These are phyloP conservation scores for Cerioporus squamosus DNA, from an alignment of 1,284 basidiomycete species.

Conservation along the genomic window DNA sequence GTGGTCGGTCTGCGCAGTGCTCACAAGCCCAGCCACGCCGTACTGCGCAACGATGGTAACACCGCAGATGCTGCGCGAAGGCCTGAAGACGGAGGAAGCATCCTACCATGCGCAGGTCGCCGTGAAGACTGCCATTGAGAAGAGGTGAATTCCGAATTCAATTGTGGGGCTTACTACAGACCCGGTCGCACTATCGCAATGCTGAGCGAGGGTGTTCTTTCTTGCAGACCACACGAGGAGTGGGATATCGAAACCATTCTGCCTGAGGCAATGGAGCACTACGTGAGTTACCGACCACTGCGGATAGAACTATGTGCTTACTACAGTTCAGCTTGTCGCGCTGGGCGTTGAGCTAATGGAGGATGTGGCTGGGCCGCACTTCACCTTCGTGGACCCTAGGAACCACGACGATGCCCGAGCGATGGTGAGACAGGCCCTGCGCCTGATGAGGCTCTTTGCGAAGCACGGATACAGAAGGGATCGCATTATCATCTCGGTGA, in stretches of 20 bases:
- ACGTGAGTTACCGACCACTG: slow-evolving; percentile 16
- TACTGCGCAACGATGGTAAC: slow-evolving; percentile 27
- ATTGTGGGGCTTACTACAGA: background rate
- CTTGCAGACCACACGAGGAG: slow-evolving; percentile 7
- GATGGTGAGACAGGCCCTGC: slow-evolving; percentile 48
- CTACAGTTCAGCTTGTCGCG: slow-evolving; percentile 49
- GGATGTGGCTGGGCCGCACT: slow-evolving; percentile 48
- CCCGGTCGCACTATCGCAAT: background rate
- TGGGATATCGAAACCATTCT: slow-evolving; percentile 16
- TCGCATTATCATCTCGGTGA: slow-evolving; percentile 55
- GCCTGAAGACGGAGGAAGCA: slow-evolving; percentile 17
- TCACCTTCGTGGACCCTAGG: slow-evolving; percentile 56
- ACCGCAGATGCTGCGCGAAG: slow-evolving; percentile 17
- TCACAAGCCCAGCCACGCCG: slow-evolving; percentile 18
- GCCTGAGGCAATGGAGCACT: slow-evolving; percentile 20
- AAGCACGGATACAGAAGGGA: slow-evolving; percentile 42
- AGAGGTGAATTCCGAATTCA: slow-evolving; percentile 13
- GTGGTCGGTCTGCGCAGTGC: slow-evolving; percentile 11
- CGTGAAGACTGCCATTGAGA: slow-evolving; percentile 20
- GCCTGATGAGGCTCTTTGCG: slow-evolving; percentile 45
- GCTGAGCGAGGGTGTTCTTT: background rate
- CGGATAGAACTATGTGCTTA: background rate
- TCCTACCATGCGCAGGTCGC: slow-evolving; percentile 27
- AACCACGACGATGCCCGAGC: slow-evolving; percentile 35
- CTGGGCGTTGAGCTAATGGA: slow-evolving; percentile 49